Evolutionary conservation across 768 basidiomycete species (phyloP), one percentile per base, ranked within the genome.

Genomic region (Epithele typhae): DNA sequence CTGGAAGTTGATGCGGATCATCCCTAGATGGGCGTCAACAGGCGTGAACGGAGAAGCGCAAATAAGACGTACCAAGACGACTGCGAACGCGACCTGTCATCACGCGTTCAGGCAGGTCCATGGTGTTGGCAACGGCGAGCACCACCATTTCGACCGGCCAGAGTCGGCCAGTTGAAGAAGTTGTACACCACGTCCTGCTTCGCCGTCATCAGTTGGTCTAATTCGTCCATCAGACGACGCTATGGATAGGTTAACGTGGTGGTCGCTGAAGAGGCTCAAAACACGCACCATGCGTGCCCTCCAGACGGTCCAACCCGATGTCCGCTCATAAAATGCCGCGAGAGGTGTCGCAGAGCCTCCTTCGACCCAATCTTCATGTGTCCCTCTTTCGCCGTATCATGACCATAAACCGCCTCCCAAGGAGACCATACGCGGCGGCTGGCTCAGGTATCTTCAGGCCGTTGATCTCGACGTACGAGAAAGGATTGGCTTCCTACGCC

Each of bases 121-220:
- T 95, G 24, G 95, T 93, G 62, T 98, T 99, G 6, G 96, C 96
- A 1, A 99, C 93, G 0, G 96, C 95, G 41, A 99, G 79, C 2
- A 99, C 96, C 42, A 97, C 83, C 5, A 99, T 77, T 63, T 88
- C 90, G 48, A 92, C 82, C 83, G 0, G 78, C 75, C 41, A 96
- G 72, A 3, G 93, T 95, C 2, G 96, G 96, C 95, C 96, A 99
- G 63, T 99, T 98, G 76, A 98, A 98, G 68, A 99, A 98, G 60
- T 97, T 97, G 68, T 99, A 99, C 18, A 99, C 88, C 9, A 99
- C 95, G 48, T 99, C 95, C 64, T 99, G 95, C 62, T 96, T 96
- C 15, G 87, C 73, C 1, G 95, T 98, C 56, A 98, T 82, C 23
- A 99, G 76, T 64, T 98, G 96, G 66, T 99, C 96, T 4, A 99